Base-by-base conservation (phyloP, 177 flowering plant genomes). In the Vitis hybrid region DNA sequence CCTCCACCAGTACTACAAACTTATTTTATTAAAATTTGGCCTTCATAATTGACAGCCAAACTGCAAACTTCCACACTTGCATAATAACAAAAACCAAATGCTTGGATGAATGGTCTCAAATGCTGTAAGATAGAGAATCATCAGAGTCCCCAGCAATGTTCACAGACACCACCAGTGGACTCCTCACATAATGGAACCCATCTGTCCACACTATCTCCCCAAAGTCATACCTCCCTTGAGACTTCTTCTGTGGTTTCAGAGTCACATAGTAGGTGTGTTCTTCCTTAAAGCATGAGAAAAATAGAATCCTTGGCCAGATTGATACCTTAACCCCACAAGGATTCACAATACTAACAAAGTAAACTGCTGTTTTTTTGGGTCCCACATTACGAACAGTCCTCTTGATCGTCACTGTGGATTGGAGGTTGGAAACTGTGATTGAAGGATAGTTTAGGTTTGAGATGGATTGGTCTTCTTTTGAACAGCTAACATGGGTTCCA, bases 131-230 rank as follows among this genome's bases (percentile, higher is more conserved):
- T 22, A n/a, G 13, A 49, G 24, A 38, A 1, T 70, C 66, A 52
- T 12, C 11, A 18, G 12, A 52, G 57, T 19, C 59, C 38, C 15
- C 44, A 5, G 38, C 31, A 57, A 31, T 67, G 73, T 83, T 84
- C 14, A 88, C 84, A 44, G 57, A 51, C 19, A 88, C 92, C 17
- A 80, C 83, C 64, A 88, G 19, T 62, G 92, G 90, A 69, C 86
- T 87, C 67, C 86, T 82, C 1, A 90, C 95, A 53, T 54, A 54
- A 57, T 88, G 91, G 62, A 62, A 70, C 1, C 88, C 88, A 69
- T 88, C 90, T 1, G 81, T 81, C 90, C 91, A 87, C 1, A 81
- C 79, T 2, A 90, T 85, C 76, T 86, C 85, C 7, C 92, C 95
- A 70, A 85, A 89, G 67, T 84, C 88, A 79, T 80, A 90, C 56